Base-by-base conservation (phyloP, 2,329 filamentous ascomycete genomes). In the Leptosphaerulina australis region DNA sequence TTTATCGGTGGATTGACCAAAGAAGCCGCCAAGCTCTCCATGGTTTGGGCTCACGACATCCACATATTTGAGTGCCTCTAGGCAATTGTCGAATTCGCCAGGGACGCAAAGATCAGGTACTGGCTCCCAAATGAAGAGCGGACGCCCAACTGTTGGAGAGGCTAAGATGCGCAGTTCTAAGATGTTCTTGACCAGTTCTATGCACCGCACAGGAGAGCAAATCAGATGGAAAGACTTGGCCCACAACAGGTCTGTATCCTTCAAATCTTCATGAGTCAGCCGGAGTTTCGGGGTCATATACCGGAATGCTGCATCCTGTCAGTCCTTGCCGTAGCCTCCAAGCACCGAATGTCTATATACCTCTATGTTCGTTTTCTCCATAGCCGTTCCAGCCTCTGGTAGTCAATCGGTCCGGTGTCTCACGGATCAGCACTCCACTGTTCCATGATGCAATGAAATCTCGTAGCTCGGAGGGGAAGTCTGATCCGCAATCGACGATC, bases 321-420 rank as follows among this genome's bases (percentile, higher is more conserved):
- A 50, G 36, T 11, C 3, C 1, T 1, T n/a, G 29, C 7, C 17
- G 5, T 22, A 2, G 5, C 8, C 14, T 30, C 10, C 22, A 5
- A 18, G 29, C 28, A 36, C 21, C 5, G 10, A 3, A 9, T 24
- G 36, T 12, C 31, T 24, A 41, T 33, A 7, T 57, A 76, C 81
- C 78, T 75, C 85, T 82, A 69, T 89, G 83, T 51, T 85, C 84
- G 43, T 84, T 80, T 24, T 83, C 81, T 28, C 87, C 84, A 69
- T 97, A 97, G 39, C 89, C 89, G 70, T 97, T 97, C 90, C 91
- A 96, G 35, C 88, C 92, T 35, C 91, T 84, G 0, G 94, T 99
- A 2, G 93, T 97, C 39, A 90, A 78, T 18, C 90, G 84, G 5
- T 80, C 72, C 1, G 79, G 77, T 44, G 88, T 85, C 38, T 83